phyloP scores from a whole-genome alignment of 176 grass and related monocot genomes.

The Triticum urartu region DNA sequence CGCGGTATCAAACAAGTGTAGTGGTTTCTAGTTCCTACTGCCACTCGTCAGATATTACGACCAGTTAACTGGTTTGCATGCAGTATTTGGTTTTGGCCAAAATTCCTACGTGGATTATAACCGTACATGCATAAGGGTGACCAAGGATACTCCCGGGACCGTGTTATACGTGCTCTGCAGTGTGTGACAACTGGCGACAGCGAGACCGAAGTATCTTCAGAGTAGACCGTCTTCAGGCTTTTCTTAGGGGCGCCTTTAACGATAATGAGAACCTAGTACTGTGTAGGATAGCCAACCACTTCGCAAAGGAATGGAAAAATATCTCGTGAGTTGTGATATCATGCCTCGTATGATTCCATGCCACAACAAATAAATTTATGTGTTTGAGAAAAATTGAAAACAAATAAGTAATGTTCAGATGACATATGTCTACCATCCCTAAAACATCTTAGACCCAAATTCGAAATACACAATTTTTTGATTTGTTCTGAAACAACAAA shows the following conservation, averaged over 20 bases:
- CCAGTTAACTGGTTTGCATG: background rate
- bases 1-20: no score
- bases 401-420: no score
- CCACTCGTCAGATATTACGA: no score
- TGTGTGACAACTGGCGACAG: background rate
- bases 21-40: no score
- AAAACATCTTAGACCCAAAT: no score
- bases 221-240: background rate
- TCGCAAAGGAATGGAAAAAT: background rate
- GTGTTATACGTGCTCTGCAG: background rate
- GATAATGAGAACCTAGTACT: background rate
- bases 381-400: no score
- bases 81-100: background rate
- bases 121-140: background rate
- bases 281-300: background rate
- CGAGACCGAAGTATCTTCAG: background rate
- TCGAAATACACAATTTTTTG: no score
- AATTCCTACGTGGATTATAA: background rate
- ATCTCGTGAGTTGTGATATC: no score
- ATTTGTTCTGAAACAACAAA: no score
- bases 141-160: background rate
- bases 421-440: no score
- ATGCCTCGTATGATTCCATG: no score
- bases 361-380: no score
- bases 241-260: background rate